Conservation (phyloP, 2,329 filamentous ascomycete genomes). For the Pseudogymnoascus sp. region DNA sequence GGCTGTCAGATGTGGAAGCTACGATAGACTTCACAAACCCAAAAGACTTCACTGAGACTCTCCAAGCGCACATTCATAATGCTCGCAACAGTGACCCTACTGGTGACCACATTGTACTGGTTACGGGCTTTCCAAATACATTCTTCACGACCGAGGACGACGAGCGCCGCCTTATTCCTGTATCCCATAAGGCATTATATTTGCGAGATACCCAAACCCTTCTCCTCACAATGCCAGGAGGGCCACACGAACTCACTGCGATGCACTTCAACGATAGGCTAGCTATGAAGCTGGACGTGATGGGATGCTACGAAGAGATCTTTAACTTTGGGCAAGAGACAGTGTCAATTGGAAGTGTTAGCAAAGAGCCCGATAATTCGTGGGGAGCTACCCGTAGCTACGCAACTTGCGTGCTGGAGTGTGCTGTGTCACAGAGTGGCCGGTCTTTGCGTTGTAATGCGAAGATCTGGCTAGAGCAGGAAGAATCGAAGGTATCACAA, state of each 20-base stretch:
- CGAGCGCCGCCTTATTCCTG: background rate
- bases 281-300: no score
- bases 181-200: background rate
- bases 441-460: background rate
- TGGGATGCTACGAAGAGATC: no score
- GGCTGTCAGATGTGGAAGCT: background rate
- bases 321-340: background rate
- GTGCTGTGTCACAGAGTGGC: background rate
- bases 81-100: background rate
- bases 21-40: background rate
- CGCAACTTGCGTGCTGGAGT: background rate
- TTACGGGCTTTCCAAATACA: background rate
- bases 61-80: background rate
- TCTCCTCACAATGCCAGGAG: background rate
- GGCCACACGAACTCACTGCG: background rate
- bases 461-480: background rate
- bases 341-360: background rate
- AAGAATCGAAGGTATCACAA: background rate
- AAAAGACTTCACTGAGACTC: background rate
- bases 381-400: background rate
- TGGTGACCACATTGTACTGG: background rate
- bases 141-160: background rate
- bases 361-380: background rate
- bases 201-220: background rate
- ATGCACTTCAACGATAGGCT: background rate